These are phyloP conservation scores for Populus deltoides DNA, from an alignment of 345 rosid species.

Conservation along the genomic window DNA sequence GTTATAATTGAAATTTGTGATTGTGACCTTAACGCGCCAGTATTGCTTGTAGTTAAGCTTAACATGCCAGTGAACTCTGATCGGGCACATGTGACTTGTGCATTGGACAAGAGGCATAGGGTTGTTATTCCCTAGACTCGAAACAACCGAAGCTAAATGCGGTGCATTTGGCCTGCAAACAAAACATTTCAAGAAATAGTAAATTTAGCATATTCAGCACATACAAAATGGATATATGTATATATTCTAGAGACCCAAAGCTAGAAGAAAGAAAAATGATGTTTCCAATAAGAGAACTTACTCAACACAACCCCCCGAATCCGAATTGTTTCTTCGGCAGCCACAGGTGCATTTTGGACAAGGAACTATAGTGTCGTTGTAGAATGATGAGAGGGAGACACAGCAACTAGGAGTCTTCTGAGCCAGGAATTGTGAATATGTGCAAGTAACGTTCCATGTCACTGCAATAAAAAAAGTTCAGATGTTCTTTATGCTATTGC, in stretches of 20 bases:
- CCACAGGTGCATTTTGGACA: conserved; percentile 88
- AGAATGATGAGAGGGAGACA: conserved; percentile 88
- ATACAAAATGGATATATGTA: not conserved
- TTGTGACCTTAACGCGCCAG: conserved; percentile 77
- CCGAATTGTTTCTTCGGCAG: conserved; percentile 53
- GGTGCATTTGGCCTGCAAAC: conserved; percentile 53
- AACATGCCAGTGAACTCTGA: conserved; percentile 89
- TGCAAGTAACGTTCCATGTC: conserved; percentile 94
- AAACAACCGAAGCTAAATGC: conserved; percentile 61
- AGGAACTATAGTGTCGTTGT: conserved; percentile 61
- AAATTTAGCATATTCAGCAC: not conserved
- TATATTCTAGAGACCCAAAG: not conserved
- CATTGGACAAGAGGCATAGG: conserved; percentile 61
- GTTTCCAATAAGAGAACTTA: conserved; percentile 40
- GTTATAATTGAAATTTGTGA: conserved; percentile 78
- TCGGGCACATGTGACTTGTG: conserved; percentile 89
- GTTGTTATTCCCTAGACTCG: conserved; percentile 40
- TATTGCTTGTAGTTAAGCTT: conserved; percentile 75
- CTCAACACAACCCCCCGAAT: conserved; percentile 63
- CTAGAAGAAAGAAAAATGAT: not conserved
- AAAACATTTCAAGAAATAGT: not conserved
- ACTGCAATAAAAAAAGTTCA: conserved; percentile 39
- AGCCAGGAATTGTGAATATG: conserved; percentile 80
- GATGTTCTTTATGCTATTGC: not conserved
- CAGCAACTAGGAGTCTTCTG: conserved; percentile 78